Evolutionary conservation across 2,329 filamentous ascomycete genomes (phyloP).

Genomic region (Mycosphaerella sp.): DNA sequence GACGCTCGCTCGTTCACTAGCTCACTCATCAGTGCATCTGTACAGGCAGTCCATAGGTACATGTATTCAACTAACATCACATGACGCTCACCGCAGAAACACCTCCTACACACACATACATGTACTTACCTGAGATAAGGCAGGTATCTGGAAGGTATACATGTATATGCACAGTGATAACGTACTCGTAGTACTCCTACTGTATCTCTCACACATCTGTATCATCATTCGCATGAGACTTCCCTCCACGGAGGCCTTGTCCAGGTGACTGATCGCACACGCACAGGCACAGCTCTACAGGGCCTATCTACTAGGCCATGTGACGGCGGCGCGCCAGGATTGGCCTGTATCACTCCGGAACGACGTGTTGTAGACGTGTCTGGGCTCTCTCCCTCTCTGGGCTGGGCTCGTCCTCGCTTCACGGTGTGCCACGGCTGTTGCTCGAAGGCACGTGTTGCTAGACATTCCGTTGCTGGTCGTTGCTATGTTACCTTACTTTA

Average conservation of each 20-base stretch:
- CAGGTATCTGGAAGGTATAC: no score
- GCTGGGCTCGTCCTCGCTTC: not conserved
- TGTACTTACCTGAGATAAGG: not conserved
- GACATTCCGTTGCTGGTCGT: no score
- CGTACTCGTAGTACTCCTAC: no score
- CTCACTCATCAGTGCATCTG: no score
- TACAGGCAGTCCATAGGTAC: no score
- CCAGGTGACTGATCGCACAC: not conserved
- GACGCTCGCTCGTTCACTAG: no score
- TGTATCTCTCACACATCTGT: no score
- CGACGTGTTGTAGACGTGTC: constrained; percentile 6
- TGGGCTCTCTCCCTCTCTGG: not conserved
- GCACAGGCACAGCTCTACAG: not conserved
- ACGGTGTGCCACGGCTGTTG: constrained; percentile 1
- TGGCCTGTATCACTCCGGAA: not conserved
- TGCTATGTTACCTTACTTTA: not conserved
- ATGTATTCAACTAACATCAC: no score
- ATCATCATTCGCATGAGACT: no score
- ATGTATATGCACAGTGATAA: no score
- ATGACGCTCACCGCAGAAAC: not conserved
- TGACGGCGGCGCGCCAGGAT: not conserved
- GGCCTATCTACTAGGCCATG: not conserved
- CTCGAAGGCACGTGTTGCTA: not conserved
- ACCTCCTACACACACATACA: not conserved
- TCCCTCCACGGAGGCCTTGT: not conserved